Evolutionary conservation across 176 grass and related monocot genomes (phyloP), one percentile per base, ranked within the genome.

Genomic region (Aegilops longissima): DNA sequence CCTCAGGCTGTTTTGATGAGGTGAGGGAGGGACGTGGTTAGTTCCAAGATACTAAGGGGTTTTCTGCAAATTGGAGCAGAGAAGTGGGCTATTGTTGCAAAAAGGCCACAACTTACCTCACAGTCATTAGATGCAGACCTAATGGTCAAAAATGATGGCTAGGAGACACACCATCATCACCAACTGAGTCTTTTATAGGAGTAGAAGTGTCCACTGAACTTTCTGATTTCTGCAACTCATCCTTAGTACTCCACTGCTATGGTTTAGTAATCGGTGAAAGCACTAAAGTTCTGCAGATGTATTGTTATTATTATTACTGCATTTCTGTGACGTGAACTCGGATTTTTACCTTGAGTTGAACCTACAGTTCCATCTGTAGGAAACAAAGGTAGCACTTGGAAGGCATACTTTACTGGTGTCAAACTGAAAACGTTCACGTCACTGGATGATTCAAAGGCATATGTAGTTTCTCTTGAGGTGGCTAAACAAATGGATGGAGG

Each of bases 401-500:
- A 85, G 90, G 51, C 76, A 77, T 88, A 82, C 70, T 81, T 91
- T 81, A 76, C 71, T 91, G 77, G 70, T 85, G 82, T 70, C 30
- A 61, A 85, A 88, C 23, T 91, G 81, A 85, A 84, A 82, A 63
- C 63, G 21, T 88, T 91, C 82, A 88, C 70, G 69, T 42, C 70
- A 81, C 76, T 87, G 76, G 76, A 80, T 87, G 85, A 80, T 91
- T 84, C 76, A 87, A 87, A 84, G 81, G 61, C 80, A 80, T 75
- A 58, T 58, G 61, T 91, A 91, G 85, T 91, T 87, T 52, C 81
- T 68, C 34, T 87, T 91, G 89, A 80, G 27, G 76, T 91, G 85
- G 68, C 76, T 91, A 91, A 84, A 91, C 81, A 81, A 91, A 88
- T 88, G 82, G 82, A 77, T 56, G 86, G 86, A 68, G 63, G 17